A percentile compares a stretch with the other conserved stretches of the same genome.
Conservation (phyloP, 139 green algal species). For the Trebouxia sp. region DNA sequence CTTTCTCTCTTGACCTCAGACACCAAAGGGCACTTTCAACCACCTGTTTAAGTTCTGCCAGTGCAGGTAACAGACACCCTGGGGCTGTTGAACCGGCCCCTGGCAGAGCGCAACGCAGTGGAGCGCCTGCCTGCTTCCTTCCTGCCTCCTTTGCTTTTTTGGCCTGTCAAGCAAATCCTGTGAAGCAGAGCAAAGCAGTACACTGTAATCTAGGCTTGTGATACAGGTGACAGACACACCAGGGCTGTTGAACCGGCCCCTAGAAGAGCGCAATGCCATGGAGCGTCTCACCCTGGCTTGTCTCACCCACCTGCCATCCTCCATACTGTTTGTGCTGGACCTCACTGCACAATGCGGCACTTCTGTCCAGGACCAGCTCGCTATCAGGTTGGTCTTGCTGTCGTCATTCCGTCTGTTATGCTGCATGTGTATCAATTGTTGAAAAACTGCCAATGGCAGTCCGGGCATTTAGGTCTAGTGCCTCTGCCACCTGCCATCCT, state of each 20-base stretch:
- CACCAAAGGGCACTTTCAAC: too few relatives aligned
- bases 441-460: neutral
- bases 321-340: constrained; percentile 89
- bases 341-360: constrained; percentile 92
- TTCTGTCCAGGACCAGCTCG: constrained; percentile 73
- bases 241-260: constrained; percentile 79
- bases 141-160: constrained; percentile 83
- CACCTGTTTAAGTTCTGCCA: too few relatives aligned
- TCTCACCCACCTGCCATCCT: constrained; percentile 84
- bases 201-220: too few relatives aligned
- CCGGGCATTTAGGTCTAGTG: neutral
- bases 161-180: too few relatives aligned
- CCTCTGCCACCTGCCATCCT: neutral
- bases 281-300: constrained; percentile 92
- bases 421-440: neutral
- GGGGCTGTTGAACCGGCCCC: constrained; percentile 78
- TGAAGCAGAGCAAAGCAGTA: too few relatives aligned
- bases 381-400: constrained; percentile 42
- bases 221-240: constrained; percentile 98
- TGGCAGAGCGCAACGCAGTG: constrained; percentile 91
- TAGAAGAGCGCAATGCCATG: constrained; percentile 92
- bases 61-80: constrained; percentile 97
- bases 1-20: too few relatives aligned
- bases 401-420: neutral
- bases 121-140: constrained; percentile 91